Evolutionary conservation across 2,329 filamentous ascomycete species (phyloP).

Genomic region (Chaetomium sp.): DNA sequence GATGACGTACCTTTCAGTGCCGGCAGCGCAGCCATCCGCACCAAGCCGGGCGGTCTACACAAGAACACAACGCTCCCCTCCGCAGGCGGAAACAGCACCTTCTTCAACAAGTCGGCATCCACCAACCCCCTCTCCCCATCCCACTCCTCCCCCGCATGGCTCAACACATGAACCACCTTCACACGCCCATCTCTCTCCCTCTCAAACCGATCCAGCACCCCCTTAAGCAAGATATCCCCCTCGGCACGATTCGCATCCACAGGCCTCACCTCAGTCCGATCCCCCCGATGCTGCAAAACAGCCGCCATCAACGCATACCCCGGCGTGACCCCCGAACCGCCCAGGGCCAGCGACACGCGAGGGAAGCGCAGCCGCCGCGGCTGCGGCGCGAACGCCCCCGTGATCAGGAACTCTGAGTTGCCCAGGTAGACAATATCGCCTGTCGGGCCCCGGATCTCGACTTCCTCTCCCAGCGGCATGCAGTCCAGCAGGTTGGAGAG

Average conservation of each 20-base stretch:
- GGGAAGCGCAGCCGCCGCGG: slow-evolving; percentile 44
- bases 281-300: slow-evolving; percentile 41
- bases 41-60: slow-evolving; percentile 54
- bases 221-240: slow-evolving; percentile 49
- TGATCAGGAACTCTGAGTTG: slow-evolving; percentile 49
- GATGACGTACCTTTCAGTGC: slow-evolving; percentile 42
- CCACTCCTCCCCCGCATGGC: slow-evolving; percentile 48
- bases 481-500: slow-evolving; percentile 56
- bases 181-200: slow-evolving; percentile 44
- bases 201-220: slow-evolving; percentile 47
- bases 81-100: slow-evolving; percentile 46
- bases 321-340: slow-evolving; percentile 54
- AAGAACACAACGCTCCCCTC: slow-evolving; percentile 48
- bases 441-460: slow-evolving; percentile 55
- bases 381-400: slow-evolving; percentile 32
- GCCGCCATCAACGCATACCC: slow-evolving; percentile 53
- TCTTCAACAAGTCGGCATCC: slow-evolving; percentile 45
- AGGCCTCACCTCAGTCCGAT: slow-evolving; percentile 45
- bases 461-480: slow-evolving; percentile 50
- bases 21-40: slow-evolving; percentile 55
- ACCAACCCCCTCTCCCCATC: slow-evolving; percentile 49
- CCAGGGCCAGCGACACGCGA: slow-evolving; percentile 51
- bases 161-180: slow-evolving; percentile 51
- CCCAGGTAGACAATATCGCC: slow-evolving; percentile 55
- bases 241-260: slow-evolving; percentile 54